Percentiles rank a stretch among this genome's conserved stretches.
phyloP scores from a whole-genome alignment of 2,329 filamentous ascomycete genomes.

The Blastomyces parvus region DNA sequence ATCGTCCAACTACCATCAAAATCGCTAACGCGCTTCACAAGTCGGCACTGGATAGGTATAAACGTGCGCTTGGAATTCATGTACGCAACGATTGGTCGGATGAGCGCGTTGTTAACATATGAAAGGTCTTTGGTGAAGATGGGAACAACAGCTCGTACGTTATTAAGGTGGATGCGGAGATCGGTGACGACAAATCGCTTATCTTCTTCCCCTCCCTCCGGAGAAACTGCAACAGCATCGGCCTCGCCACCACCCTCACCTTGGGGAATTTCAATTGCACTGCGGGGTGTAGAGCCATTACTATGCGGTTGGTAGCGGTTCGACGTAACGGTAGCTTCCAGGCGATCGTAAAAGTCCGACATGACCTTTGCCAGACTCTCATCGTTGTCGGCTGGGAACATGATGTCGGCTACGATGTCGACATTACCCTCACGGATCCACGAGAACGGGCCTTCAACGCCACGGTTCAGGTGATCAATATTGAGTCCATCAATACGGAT shows the following conservation, averaged over 20 bases:
- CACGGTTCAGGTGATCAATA: constrained; percentile 91
- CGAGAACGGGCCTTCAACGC: constrained; percentile 85
- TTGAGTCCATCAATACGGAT: constrained; percentile 86
- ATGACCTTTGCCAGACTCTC: constrained; percentile 89
- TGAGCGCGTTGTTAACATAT: constrained; percentile 91
- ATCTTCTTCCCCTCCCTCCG: constrained; percentile 42
- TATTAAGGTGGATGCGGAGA: constrained; percentile 86
- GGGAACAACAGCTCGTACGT: constrained; percentile 84
- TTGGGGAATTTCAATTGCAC: background rate
- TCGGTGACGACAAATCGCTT: constrained; percentile 86
- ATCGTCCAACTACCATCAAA: constrained; percentile 95
- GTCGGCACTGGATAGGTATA: constrained; percentile 87
- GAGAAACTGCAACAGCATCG: constrained; percentile 16
- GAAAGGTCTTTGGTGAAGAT: constrained; percentile 86
- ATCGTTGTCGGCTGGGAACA: constrained; percentile 81
- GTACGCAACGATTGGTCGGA: constrained; percentile 93
- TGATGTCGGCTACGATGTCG: constrained; percentile 90
- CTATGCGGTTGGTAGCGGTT: constrained; percentile 48
- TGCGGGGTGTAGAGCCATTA: background rate
- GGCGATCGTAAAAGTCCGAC: constrained; percentile 91
- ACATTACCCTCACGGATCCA: constrained; percentile 98
- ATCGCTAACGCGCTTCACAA: constrained; percentile 79
- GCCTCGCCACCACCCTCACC: constrained; percentile 18
- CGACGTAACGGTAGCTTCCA: constrained; percentile 82
- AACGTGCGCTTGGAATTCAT: constrained; percentile 94